Conservation (phyloP, 2,329 filamentous ascomycete species). For the Plectosphaerella plurivora region DNA sequence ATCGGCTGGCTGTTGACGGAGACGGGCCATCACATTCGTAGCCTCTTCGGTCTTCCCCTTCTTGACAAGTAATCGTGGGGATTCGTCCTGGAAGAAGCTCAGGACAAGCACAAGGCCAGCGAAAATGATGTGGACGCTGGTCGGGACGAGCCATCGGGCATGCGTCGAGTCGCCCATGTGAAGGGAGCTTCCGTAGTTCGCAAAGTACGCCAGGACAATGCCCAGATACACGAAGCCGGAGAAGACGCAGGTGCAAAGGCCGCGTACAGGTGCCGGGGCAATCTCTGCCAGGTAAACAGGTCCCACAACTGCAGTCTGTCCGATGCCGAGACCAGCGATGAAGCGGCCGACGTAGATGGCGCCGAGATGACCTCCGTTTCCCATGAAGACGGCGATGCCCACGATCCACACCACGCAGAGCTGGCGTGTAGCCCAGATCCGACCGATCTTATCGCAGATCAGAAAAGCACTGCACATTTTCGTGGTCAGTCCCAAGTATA, state of each 20-base stretch:
- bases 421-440: constrained; percentile 46
- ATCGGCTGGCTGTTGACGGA: constrained; percentile 55
- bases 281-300: constrained; percentile 47
- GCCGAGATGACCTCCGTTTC: constrained; percentile 34
- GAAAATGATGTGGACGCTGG: constrained; percentile 73
- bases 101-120: constrained; percentile 66
- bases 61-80: constrained; percentile 67
- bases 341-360: constrained; percentile 52
- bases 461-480: constrained; percentile 34
- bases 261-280: constrained; percentile 56
- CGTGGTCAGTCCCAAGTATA: not conserved
- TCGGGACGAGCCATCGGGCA: constrained; percentile 61
- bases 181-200: constrained; percentile 49
- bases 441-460: constrained; percentile 44
- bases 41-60: constrained; percentile 56
- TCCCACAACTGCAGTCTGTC: constrained; percentile 52
- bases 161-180: constrained; percentile 37
- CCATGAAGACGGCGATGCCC: constrained; percentile 44
- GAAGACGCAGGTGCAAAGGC: constrained; percentile 52
- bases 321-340: constrained; percentile 49
- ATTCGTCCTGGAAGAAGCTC: constrained; percentile 65
- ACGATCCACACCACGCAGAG: constrained; percentile 44
- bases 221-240: constrained; percentile 52
- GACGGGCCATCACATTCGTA: constrained; percentile 43
- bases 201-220: constrained; percentile 67